Base-by-base conservation (phyloP, 108 stramenopile species). In the Nannochloropsis oceanica region DNA sequence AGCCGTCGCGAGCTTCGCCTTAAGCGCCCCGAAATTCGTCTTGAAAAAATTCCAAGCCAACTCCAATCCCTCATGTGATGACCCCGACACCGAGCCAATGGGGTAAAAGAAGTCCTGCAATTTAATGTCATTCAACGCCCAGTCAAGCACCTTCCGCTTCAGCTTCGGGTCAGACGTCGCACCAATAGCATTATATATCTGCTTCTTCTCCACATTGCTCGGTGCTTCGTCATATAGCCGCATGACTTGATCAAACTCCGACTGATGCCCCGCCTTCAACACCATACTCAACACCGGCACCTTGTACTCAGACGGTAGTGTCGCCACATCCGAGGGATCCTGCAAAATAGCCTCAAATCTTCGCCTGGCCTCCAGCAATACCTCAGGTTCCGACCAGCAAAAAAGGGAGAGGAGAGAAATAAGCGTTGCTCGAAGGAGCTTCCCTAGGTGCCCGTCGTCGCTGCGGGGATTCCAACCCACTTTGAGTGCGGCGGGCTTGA, bases 21-120 rank as follows among this genome's bases (percentile, higher is more conserved):
- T 91, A 80, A 96, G 89, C 42, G 80, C 87, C 42, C 93, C 90
- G 80, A 96, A 94, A 85, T 98, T 93, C 13, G 93, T 92, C 83
- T 95, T 91, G 92, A 94, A 95, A 89, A 94, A 97, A 12, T 89
- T 83, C 98, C 98, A 99, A 24, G 94, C 83, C 42, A 96, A 91
- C 43, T 94, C 93, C 34, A 93, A 92, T 13, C 96, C 98, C 81
- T 92, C 91, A 80, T 90, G 90, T 24, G 91, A 90, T 46, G 94
- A 93, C 12, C 87, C 82, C 22, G 93, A 91, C 27, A 96, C 96
- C 43, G 90, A 90, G 46, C 95, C 94, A 86, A 95, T 95, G 26
- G 95, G 93, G 87, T 98, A 98, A 91, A 98, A 98, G 89, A 97
- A 97, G 91, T 98, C 97, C 89, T 98, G 97, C 81, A 96, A 89